These are phyloP conservation scores for Cyberlindnera subsufficiens DNA, from an alignment of 805 yeast genomes.

Conservation along the genomic window DNA sequence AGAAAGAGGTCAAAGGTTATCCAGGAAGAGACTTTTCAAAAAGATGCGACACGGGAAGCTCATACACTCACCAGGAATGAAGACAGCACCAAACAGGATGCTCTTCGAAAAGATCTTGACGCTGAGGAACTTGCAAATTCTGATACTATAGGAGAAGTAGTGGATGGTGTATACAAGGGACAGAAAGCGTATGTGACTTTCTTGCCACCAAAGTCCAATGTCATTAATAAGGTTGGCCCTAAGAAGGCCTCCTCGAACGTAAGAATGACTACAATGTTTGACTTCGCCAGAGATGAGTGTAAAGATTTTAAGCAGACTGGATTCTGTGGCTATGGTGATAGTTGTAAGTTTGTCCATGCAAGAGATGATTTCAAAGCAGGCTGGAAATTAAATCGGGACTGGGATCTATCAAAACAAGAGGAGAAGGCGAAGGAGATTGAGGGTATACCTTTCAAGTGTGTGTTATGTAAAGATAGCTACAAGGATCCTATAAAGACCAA, in stretches of 20 bases:
- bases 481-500: conserved; percentile 48
- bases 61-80: conserved; percentile 14
- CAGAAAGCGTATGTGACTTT: conserved; percentile 21
- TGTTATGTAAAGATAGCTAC: conserved; percentile 52
- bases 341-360: conserved; percentile 89
- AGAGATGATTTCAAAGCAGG: conserved; percentile 79
- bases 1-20: conserved; percentile 4
- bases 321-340: conserved; percentile 95
- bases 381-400: conserved; percentile 60
- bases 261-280: conserved; percentile 63
- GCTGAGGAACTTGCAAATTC: conserved; percentile 14
- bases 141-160: neutral
- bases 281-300: conserved; percentile 91
- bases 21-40: neutral
- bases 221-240: conserved; percentile 29
- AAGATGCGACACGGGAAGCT: conserved; percentile 1
- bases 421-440: conserved; percentile 22
- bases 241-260: conserved; percentile 41
- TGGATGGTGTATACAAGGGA: conserved; percentile 26
- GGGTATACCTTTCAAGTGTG: conserved; percentile 54
- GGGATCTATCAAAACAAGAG: conserved; percentile 42
- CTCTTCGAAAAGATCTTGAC: conserved; percentile 16
- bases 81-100: conserved; percentile 21
- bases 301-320: conserved; percentile 90
- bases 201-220: conserved; percentile 15